Evolutionary conservation across 2,329 filamentous ascomycete genomes (phyloP).

Genomic region (Colletotrichum spinosum): DNA sequence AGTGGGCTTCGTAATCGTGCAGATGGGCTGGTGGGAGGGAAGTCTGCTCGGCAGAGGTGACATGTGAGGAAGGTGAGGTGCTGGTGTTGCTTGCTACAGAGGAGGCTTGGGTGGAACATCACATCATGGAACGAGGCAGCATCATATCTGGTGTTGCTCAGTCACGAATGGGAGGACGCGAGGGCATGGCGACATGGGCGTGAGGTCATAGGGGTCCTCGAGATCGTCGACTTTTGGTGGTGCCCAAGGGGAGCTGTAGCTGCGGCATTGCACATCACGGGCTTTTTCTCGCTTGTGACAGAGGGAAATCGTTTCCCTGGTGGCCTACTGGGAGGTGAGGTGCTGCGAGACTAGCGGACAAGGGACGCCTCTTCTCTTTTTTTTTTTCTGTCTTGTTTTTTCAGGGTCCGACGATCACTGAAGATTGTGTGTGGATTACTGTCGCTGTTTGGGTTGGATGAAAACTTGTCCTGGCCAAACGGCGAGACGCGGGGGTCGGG

Average conservation of each 20-base stretch:
- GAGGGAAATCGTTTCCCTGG: background rate
- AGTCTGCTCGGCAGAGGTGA: background rate
- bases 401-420: conserved; percentile 36
- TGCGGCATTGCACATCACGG: background rate
- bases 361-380: too few species aligned
- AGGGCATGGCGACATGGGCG: background rate
- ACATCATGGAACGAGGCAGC: background rate
- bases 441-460: conserved; percentile 9
- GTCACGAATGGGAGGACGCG: background rate
- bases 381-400: background rate
- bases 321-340: background rate
- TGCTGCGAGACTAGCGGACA: too few species aligned
- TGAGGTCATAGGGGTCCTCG: conserved; percentile 36
- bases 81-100: too few species aligned
- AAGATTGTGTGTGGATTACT: conserved; percentile 24
- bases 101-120: background rate
- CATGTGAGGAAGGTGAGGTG: conserved; percentile 17
- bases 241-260: background rate
- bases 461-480: conserved; percentile 15
- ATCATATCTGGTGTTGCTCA: background rate
- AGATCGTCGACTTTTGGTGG: conserved; percentile 15
- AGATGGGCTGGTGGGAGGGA: conserved; percentile 8
- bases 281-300: background rate
- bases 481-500: conserved; percentile 4
- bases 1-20: conserved; percentile 28